These are phyloP conservation scores for Vigna nakashimae DNA, from an alignment of 306 rosid species.

Conservation along the genomic window DNA sequence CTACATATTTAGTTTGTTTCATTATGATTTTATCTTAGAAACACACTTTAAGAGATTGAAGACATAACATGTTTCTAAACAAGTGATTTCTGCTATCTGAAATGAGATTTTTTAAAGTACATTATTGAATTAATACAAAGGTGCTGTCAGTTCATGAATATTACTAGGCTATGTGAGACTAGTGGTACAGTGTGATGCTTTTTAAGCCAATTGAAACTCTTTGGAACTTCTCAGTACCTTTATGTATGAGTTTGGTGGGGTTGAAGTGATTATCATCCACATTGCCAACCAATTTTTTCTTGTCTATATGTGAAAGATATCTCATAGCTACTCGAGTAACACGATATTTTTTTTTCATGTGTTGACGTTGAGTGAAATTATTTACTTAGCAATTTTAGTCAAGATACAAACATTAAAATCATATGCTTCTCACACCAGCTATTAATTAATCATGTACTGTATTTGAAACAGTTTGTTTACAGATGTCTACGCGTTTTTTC, in stretches of 20 bases:
- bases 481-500: not conserved
- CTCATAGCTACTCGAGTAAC: conserved; percentile 16
- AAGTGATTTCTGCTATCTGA: too few relatives aligned
- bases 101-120: too few relatives aligned
- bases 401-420: not conserved
- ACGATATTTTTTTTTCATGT: conserved; percentile 17
- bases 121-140: conserved; percentile 1
- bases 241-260: conserved; percentile 46
- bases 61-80: too few relatives aligned
- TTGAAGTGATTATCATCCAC: conserved; percentile 18
- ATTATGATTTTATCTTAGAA: too few relatives aligned
- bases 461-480: conserved; percentile 32
- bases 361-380: not conserved
- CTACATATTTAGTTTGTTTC: too few relatives aligned
- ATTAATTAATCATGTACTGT: conserved; percentile 6
- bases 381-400: not conserved
- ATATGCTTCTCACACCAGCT: not conserved
- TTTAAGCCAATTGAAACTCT: conserved; percentile 37
- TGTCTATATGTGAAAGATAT: conserved; percentile 37
- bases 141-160: conserved; percentile 48
- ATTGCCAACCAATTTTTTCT: conserved; percentile 33
- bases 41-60: too few relatives aligned
- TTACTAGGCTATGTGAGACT: conserved; percentile 1
- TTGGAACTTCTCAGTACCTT: conserved; percentile 37
- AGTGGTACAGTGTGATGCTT: conserved; percentile 19